phyloP scores from a whole-genome alignment of 2,329 filamentous ascomycete species.

The Curvularia sp. region DNA sequence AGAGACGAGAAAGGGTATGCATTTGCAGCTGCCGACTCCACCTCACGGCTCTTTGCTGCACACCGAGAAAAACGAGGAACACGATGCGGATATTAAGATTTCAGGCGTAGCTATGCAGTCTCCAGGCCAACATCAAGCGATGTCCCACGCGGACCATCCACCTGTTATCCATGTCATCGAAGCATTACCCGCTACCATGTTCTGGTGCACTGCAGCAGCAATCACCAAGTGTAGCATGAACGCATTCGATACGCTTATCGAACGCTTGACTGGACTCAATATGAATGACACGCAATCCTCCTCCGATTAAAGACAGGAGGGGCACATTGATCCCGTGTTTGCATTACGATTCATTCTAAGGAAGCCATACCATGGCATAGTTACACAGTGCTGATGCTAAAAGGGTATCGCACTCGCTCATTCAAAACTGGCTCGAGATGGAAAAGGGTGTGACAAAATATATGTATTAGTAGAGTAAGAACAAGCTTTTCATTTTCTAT shows the following conservation, averaged over 20 bases:
- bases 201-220: conserved; percentile 27
- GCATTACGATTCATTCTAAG: not conserved
- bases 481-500: not conserved
- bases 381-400: not conserved
- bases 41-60: not conserved
- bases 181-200: conserved; percentile 36
- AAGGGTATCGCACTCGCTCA: not conserved
- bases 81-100: not conserved
- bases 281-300: not conserved
- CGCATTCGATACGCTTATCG: conserved; percentile 18
- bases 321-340: not conserved
- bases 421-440: not conserved
- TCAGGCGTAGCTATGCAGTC: too few relatives aligned
- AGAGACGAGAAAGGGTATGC: not conserved
- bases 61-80: not conserved
- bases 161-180: conserved; percentile 35
- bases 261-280: conserved; percentile 14
- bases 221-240: conserved; percentile 13
- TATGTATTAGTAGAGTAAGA: not conserved
- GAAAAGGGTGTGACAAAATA: not conserved
- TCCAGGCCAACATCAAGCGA: not conserved
- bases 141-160: conserved; percentile 1
- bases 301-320: not conserved
- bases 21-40: not conserved
- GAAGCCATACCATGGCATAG: not conserved